Conservation (phyloP, 2,329 filamentous ascomycete species). For the Parastagonospora avenae region DNA sequence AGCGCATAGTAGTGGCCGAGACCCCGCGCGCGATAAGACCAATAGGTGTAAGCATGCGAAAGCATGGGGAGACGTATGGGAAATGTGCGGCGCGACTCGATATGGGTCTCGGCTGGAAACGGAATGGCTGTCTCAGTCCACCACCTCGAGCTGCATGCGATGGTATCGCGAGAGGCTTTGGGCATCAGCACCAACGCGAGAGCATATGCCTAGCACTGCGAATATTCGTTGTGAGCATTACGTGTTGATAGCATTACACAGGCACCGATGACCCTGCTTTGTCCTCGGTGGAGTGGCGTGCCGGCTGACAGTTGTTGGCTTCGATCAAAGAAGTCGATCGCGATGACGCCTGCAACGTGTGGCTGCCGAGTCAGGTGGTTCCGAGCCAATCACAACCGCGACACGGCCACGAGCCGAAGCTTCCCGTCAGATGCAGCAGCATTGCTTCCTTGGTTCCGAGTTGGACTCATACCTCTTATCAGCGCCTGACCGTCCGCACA, state of each 20-base stretch:
- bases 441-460: constrained; percentile 17
- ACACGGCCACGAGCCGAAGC: constrained; percentile 20
- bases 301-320: constrained; percentile 5
- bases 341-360: constrained; percentile 13
- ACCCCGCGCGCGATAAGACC: constrained; percentile 42
- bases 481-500: constrained; percentile 1
- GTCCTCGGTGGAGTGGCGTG: background rate
- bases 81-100: constrained; percentile 10
- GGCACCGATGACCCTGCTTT: constrained; percentile 18
- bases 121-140: constrained; percentile 18
- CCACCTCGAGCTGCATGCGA: background rate
- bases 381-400: constrained; percentile 17
- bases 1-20: constrained; percentile 17
- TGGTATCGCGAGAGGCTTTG: background rate
- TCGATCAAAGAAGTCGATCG: constrained; percentile 3
- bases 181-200: background rate
- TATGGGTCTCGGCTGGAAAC: constrained; percentile 35
- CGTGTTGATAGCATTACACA: constrained; percentile 2
- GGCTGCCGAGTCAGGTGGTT: constrained; percentile 13
- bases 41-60: constrained; percentile 31
- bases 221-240: background rate
- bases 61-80: constrained; percentile 35
- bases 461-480: constrained; percentile 21
- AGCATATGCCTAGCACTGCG: background rate
- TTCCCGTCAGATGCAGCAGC: constrained; percentile 27